A percentile compares a stretch with the other conserved stretches of the same genome.
These are phyloP conservation scores for Helminthosporium solani DNA, from an alignment of 2,329 filamentous ascomycete species.

Conservation along the genomic window DNA sequence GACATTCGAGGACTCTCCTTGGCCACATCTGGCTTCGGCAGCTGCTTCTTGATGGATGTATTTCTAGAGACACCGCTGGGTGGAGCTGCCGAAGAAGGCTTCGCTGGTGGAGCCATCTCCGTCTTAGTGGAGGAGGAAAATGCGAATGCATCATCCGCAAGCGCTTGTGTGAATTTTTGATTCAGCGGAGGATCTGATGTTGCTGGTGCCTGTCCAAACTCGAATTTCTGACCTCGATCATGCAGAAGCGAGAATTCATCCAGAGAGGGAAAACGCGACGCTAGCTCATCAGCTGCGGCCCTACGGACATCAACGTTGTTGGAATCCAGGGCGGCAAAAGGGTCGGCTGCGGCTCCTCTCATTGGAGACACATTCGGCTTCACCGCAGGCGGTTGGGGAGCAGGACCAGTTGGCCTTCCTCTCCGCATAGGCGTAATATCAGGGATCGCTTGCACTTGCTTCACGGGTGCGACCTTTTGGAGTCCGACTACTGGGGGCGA, in stretches of 20 bases:
- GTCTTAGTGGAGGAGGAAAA: constrained; percentile 40
- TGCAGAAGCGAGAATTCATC: constrained; percentile 91
- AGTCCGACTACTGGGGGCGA: constrained; percentile 71
- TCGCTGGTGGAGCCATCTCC: constrained; percentile 30
- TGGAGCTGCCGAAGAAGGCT: constrained; percentile 31
- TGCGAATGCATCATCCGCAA: constrained; percentile 83
- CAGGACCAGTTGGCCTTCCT: constrained; percentile 66
- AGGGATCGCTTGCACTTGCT: constrained; percentile 72
- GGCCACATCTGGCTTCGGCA: constrained; percentile 12
- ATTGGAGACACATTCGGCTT: constrained; percentile 69
- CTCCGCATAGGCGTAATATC: constrained; percentile 93
- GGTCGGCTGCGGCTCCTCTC: constrained; percentile 71
- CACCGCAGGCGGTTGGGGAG: constrained; percentile 44
- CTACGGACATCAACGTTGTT: constrained; percentile 52
- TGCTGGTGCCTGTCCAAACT: constrained; percentile 59
- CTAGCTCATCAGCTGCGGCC: constrained; percentile 72
- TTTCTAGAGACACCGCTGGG: constrained; percentile 34
- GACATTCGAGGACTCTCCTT: constrained; percentile 28
- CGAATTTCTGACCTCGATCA: constrained; percentile 79
- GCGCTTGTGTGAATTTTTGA: constrained; percentile 69
- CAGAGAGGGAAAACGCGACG: constrained; percentile 81
- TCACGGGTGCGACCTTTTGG: constrained; percentile 73
- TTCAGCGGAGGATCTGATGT: constrained; percentile 54
- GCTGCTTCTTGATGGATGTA: constrained; percentile 32
- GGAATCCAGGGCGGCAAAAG: constrained; percentile 85